Evolutionary conservation across 108 stramenopile species (phyloP), one percentile per base, ranked within the genome.

Genomic region (Schizochytrium sp.): DNA sequence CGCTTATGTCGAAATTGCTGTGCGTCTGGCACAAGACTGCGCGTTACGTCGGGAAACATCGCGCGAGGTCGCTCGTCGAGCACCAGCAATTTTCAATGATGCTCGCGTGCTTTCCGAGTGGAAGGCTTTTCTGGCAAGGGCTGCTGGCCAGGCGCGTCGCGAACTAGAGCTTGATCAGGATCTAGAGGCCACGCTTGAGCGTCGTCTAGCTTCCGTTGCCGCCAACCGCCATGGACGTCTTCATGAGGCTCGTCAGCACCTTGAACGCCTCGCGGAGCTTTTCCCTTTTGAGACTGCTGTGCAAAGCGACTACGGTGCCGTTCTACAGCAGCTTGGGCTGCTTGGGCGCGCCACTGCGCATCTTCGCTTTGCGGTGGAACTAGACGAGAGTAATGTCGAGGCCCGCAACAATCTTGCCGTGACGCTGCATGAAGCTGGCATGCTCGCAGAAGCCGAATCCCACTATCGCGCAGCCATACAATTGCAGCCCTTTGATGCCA

Each of bases 1-100:
- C 12, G 72, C 48, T 41, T 90, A 90, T 72, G 87, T 92, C 18
- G 58, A 72, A 5, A 88, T 91, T 21, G 92, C 72, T n/a, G 51
- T 58, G 45, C 43, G 55, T 12, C 88, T 92, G 21, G 87, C 41
- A 21, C 25, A 59, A 1, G 89, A 92, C 60, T 34, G 43, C 18
- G 43, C n/a, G 5, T 58, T 25, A n/a, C 87, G 89, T 1, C 14
- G 25, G 2, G 14, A 57, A 16, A 57, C 16, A 8, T 57, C 55
- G 2, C 55, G 16, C 14, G 14, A 16, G 55, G 16, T 57, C 55
- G 55, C 55, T 29, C 4, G 55, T 63, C n/a, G 18, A 18, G 45
- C 29, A 5, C 34, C 58, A 25, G 45, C 60, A 21, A 47, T 91
- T n/a, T 91, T 72, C 47, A 72, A 91, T 21, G 89, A 91, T 41